These are phyloP conservation scores for Leptographium procerum DNA, from an alignment of 2,329 filamentous ascomycete species.

Conservation along the genomic window DNA sequence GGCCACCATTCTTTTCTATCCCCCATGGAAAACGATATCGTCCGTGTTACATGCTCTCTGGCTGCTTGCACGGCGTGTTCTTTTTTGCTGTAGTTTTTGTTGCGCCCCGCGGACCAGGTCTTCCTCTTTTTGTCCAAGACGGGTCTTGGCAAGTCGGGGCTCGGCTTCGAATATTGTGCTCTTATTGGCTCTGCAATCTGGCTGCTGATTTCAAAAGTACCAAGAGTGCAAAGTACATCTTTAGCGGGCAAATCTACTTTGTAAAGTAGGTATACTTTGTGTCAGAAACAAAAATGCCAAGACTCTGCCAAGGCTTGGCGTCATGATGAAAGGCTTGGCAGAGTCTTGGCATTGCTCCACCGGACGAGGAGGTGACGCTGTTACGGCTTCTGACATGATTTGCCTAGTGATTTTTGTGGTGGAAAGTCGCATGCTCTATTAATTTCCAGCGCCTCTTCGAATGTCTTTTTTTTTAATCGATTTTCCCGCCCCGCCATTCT, in stretches of 20 bases:
- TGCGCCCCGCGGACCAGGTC: background rate
- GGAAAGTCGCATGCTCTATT: background rate
- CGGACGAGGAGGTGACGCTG: background rate
- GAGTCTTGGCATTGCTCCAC: constrained; percentile 13
- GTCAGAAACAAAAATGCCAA: constrained; percentile 12
- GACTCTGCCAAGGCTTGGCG: constrained; percentile 17
- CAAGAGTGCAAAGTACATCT: background rate
- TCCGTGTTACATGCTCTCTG: constrained; percentile 1
- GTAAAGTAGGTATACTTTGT: background rate
- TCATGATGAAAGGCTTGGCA: constrained; percentile 15
- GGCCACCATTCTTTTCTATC: background rate
- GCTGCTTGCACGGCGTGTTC: background rate
- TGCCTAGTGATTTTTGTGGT: background rate
- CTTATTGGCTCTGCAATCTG: constrained; percentile 4
- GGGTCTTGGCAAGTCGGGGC: constrained; percentile 12
- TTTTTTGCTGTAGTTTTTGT: constrained; percentile 1
- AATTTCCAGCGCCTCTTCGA: background rate
- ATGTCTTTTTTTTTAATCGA: background rate
- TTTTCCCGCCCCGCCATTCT: too few relatives aligned
- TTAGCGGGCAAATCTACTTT: too few relatives aligned
- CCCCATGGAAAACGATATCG: constrained; percentile 1
- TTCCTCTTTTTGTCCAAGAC: constrained; percentile 7
- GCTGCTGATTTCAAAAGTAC: background rate
- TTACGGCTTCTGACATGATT: background rate
- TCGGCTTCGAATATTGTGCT: background rate